Percentiles rank a stretch among this genome's conserved stretches.
Evolutionary conservation across 768 basidiomycete genomes (phyloP).

Genomic region (Lactarius evosmus): DNA sequence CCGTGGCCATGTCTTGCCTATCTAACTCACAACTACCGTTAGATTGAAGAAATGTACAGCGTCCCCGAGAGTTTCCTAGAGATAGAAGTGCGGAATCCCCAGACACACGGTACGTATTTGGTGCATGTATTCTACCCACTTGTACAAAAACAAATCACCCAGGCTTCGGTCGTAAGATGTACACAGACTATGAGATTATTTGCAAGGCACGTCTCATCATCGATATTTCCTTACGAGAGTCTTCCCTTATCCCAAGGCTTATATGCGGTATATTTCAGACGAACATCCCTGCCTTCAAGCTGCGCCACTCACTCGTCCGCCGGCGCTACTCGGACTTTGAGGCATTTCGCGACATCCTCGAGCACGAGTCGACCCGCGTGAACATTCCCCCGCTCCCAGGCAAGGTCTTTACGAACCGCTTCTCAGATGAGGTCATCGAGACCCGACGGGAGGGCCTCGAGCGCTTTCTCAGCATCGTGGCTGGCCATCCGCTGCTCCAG

Average conservation of each 20-base stretch:
- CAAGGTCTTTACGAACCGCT: constrained; percentile 97
- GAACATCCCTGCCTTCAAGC: constrained; percentile 98
- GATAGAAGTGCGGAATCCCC: constrained; percentile 95
- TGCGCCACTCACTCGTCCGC: constrained; percentile 65
- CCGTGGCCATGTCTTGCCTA: background rate
- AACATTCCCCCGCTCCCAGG: constrained; percentile 97
- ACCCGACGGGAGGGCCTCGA: constrained; percentile 87
- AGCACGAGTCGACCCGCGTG: constrained; percentile 94
- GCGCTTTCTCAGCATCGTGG: constrained; percentile 92
- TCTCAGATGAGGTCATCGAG: constrained; percentile 98
- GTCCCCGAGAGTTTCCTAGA: constrained; percentile 96
- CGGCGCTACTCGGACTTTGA: constrained; percentile 66
- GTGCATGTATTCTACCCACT: background rate
- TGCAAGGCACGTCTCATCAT: constrained; percentile 67
- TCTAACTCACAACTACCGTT: constrained; percentile 25
- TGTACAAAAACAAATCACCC: background rate
- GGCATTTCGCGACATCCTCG: constrained; percentile 96
- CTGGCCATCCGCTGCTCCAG: constrained; percentile 95
- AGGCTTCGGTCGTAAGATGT: constrained; percentile 99
- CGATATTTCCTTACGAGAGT: background rate
- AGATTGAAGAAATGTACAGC: constrained; percentile 99
- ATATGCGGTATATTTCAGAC: constrained; percentile 70
- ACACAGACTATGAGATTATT: constrained; percentile 97
- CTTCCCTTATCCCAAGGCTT: background rate
- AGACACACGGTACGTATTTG: constrained; percentile 78